Base-by-base conservation (phyloP, 257 asterid genomes). In the Scutellaria minor region DNA sequence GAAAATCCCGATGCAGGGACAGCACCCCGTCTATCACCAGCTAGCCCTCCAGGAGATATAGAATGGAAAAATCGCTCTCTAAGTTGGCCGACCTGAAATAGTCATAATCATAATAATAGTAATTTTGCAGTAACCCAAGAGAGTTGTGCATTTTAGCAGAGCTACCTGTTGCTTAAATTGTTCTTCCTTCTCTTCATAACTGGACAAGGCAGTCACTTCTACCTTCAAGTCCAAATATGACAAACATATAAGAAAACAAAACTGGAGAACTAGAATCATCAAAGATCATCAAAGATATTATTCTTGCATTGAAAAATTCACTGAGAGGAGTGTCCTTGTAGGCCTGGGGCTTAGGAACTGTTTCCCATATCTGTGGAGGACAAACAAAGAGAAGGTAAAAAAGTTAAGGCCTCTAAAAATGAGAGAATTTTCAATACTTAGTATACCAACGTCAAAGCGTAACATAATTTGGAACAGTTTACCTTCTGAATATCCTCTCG, bases 401-500 rank as follows among this genome's bases (percentile, higher is more conserved):
- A 11, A 2, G 10, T 70, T 18, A 11, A 44, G 14, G 59, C 77
- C 51, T 58, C 41, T 4, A 52, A 35, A 9, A 9, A 52, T 39
- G 58, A 31, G 6, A 61, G 9, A 48, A 56, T 1, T 5, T n/a
- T 51, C 47, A 65, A 15, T 22, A 69, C 12, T 31, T 0, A 58
- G 45, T n/a, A 15, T 6, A 63, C 15, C 6, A 66, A 24, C 14
- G 20, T 56, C 52, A 12, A 59, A 24, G 4, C 41, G 35, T 9
- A 52, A 27, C 53, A 78, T 46, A 9, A 35, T 45, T 40, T 71
- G 40, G 50, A 9, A 58, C 72, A 53, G 13, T 56, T 39, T 79
- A 93, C 98, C 96, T 89, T 93, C 79, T 90, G 91, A 77, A 90
- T 80, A 78, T 93, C 97, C 75, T 89, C 96, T 80, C 90, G 87